A percentile compares a stretch with the other conserved stretches of the same genome.
These are phyloP conservation scores for Andrographis paniculata DNA, from an alignment of 305 asterid species.

Conservation along the genomic window DNA sequence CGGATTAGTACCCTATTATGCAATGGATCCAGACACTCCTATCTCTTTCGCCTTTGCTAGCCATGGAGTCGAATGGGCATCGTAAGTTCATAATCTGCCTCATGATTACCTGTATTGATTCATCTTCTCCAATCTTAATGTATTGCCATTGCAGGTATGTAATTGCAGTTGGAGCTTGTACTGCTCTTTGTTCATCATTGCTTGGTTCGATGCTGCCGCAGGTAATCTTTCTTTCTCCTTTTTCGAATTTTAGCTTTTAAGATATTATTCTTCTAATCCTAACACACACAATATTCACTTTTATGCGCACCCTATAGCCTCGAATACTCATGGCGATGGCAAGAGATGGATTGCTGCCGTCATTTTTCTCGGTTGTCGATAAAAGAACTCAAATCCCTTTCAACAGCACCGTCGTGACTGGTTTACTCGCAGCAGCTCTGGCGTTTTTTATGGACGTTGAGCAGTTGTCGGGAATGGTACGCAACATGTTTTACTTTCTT, in stretches of 20 bases:
- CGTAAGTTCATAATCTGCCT: constrained; percentile 45
- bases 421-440: constrained; percentile 56
- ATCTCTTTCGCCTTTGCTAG: constrained; percentile 85
- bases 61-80: constrained; percentile 85
- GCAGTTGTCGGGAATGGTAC: constrained; percentile 94
- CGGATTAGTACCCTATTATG: constrained; percentile 90
- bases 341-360: constrained; percentile 90
- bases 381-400: constrained; percentile 75
- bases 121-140: constrained; percentile 12
- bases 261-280: neutral
- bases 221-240: constrained; percentile 28
- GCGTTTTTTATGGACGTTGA: constrained; percentile 91
- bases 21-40: constrained; percentile 97
- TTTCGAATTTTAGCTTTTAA: neutral
- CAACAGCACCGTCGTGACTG: constrained; percentile 70
- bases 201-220: constrained; percentile 93
- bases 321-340: constrained; percentile 98
- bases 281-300: neutral
- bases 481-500: constrained; percentile 2
- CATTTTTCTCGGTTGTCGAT: constrained; percentile 72
- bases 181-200: constrained; percentile 89
- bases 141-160: constrained; percentile 42
- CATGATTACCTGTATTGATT: constrained; percentile 2
- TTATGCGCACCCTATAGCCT: constrained; percentile 54
- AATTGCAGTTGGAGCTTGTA: constrained; percentile 67